phyloP scores from a whole-genome alignment of 768 basidiomycete genomes.

The Punctularia strigosozonata region DNA sequence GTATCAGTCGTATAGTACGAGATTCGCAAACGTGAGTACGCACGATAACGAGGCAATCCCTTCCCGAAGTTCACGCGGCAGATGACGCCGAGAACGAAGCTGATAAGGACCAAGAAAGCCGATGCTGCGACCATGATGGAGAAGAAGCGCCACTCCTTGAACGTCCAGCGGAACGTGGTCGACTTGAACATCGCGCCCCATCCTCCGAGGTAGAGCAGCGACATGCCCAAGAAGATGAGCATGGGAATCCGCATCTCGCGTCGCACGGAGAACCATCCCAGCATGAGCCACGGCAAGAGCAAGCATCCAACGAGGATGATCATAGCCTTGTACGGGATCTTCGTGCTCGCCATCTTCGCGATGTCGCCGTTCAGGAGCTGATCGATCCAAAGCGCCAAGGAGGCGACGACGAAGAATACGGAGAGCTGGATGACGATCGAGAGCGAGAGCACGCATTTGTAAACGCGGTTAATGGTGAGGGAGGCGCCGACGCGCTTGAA shows the following conservation, averaged over 20 bases:
- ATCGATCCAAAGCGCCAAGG: constrained; percentile 69
- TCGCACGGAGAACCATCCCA: constrained; percentile 74
- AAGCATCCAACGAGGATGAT: constrained; percentile 37
- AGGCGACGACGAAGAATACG: constrained; percentile 62
- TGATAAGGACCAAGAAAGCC: constrained; percentile 39
- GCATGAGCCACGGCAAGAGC: neutral
- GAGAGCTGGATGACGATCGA: constrained; percentile 69
- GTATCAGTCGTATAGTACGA: constrained; percentile 2
- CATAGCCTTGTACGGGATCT: constrained; percentile 39
- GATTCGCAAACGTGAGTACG: constrained; percentile 24
- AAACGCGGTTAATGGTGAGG: constrained; percentile 57
- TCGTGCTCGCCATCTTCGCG: constrained; percentile 34
- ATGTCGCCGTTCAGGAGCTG: constrained; percentile 59
- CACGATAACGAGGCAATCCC: constrained; percentile 56
- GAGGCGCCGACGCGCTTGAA: constrained; percentile 81
- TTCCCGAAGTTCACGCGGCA: constrained; percentile 72
- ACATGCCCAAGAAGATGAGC: constrained; percentile 50
- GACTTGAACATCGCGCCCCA: constrained; percentile 70
- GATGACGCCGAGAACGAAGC: constrained; percentile 49
- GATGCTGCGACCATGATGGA: constrained; percentile 47
- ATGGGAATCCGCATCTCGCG: constrained; percentile 49
- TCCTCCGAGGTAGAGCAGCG: constrained; percentile 48
- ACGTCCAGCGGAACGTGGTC: constrained; percentile 66
- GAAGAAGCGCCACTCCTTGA: constrained; percentile 66
- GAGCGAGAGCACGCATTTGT: constrained; percentile 58